Evolutionary conservation across 1,284 basidiomycete species (phyloP).

Genomic region (Cryptococcus sp.): DNA sequence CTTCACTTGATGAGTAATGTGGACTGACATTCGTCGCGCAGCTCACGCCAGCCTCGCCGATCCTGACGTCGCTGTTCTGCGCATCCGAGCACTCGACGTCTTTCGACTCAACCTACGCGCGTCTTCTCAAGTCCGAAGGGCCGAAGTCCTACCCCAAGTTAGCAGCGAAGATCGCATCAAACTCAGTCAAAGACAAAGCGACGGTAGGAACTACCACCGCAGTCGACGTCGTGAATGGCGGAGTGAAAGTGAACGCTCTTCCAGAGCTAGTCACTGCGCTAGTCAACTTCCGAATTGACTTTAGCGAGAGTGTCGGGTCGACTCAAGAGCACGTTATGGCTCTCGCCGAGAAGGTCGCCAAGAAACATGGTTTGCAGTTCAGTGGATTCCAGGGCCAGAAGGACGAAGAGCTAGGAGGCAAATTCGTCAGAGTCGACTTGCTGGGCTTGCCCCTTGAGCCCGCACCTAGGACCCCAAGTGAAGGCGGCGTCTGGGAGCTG

Average conservation of each 20-base stretch:
- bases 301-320: constrained; percentile 38
- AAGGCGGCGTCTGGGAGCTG: constrained; percentile 48
- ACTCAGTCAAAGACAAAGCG: constrained; percentile 23
- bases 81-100: constrained; percentile 49
- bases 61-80: constrained; percentile 54
- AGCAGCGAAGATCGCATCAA: constrained; percentile 40
- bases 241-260: constrained; percentile 44
- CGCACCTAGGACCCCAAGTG: constrained; percentile 42
- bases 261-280: constrained; percentile 40
- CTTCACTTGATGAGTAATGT: background rate
- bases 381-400: constrained; percentile 29
- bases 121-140: constrained; percentile 31
- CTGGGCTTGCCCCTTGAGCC: constrained; percentile 50
- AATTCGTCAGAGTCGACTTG: constrained; percentile 38
- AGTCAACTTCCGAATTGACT: constrained; percentile 53
- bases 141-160: constrained; percentile 49
- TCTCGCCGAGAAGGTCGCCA: constrained; percentile 34
- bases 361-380: constrained; percentile 34
- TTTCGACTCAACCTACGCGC: constrained; percentile 42
- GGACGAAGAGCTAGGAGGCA: constrained; percentile 17
- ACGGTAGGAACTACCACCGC: constrained; percentile 44
- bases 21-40: constrained; percentile 1
- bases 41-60: constrained; percentile 51
- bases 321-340: constrained; percentile 40
- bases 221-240: constrained; percentile 47